Conservation (phyloP, 2,329 filamentous ascomycete genomes). For the Alternaria alternata region DNA sequence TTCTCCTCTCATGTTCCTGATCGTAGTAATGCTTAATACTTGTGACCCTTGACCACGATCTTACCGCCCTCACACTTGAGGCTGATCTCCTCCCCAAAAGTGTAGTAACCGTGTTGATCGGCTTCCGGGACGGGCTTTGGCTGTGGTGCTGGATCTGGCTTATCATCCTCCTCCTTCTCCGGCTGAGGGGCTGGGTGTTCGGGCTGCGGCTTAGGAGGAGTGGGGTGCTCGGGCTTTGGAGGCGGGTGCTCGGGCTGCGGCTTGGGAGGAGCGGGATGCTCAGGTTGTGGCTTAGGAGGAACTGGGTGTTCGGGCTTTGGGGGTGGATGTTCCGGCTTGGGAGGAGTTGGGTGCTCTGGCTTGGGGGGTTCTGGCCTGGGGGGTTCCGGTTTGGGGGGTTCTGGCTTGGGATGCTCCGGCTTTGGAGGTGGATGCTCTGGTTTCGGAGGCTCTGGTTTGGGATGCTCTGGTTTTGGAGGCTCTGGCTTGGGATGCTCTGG, state of each 20-base stretch:
- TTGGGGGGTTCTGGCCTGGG: not conserved
- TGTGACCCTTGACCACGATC: conserved; percentile 18
- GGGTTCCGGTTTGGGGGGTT: too few relatives aligned
- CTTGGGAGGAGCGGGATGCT: not conserved
- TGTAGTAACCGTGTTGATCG: conserved; percentile 12
- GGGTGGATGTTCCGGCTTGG: not conserved
- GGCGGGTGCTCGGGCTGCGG: not conserved
- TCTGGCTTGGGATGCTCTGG: too few relatives aligned
- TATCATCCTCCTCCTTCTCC: not conserved
- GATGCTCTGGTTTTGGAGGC: too few relatives aligned
- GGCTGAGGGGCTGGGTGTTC: not conserved
- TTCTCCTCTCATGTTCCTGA: not conserved
- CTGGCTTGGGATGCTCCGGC: too few relatives aligned
- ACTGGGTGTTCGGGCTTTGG: too few relatives aligned
- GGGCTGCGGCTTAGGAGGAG: not conserved
- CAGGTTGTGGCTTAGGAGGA: too few relatives aligned
- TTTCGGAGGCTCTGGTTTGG: too few relatives aligned
- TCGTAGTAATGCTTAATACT: not conserved
- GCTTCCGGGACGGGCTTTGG: conserved; percentile 7
- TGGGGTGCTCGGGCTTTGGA: too few relatives aligned
- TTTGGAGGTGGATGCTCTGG: too few relatives aligned
- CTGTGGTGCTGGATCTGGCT: not conserved
- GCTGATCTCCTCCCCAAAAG: conserved; percentile 22
- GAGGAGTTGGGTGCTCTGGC: not conserved
- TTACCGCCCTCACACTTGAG: conserved; percentile 25